Base-by-base conservation (phyloP, 1,139 yeast genomes). In the Saccharomycopsis crataegensis region DNA sequence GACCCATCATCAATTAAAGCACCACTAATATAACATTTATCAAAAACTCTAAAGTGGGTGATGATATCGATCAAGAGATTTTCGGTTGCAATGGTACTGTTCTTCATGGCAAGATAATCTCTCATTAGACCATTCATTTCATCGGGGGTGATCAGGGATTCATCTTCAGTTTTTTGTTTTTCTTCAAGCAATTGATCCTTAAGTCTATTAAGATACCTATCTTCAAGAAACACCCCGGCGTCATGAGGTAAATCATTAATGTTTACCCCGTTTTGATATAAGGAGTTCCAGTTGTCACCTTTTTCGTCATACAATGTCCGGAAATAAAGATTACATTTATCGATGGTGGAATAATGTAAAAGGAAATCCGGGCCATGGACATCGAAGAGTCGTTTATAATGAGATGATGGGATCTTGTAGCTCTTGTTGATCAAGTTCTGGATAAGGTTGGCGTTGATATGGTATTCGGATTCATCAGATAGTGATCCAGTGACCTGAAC, bases 11-110 rank as follows among this genome's bases (percentile, higher is more conserved):
- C n/a, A 40, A 40, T 17, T 5, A 14, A 12, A n/a, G 3, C 43
- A 14, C 31, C 16, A 14, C 34, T 11, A 40, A 55, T 14, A 38
- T 46, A 55, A 28, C 58, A 55, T 16, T 40, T 34, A 31, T 50
- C 51, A 16, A 53, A 55, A 11, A 55, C 56, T 22, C 58, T 34
- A n/a, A 55, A 33, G 36, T 55, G 51, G 11, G 56, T 53, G 41
- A 53, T 53, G 7, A 41, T 37, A 17, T 55, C 51, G 33, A 46
- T 31, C 51, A 55, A 43, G 12, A 22, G 6, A n/a, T 40, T 31
- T 33, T 54, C 57, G 6, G 49, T 38, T 14, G 36, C 22, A 11
- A 40, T 16, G 46, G 51, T 49, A 14, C 43, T 33, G 5, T 46
- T 46, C 17, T 32, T 8, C 48, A 45, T 45, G 7, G 28, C n/a